These are phyloP conservation scores for Cercis canadensis DNA, from an alignment of 306 rosid genomes.

Conservation along the genomic window DNA sequence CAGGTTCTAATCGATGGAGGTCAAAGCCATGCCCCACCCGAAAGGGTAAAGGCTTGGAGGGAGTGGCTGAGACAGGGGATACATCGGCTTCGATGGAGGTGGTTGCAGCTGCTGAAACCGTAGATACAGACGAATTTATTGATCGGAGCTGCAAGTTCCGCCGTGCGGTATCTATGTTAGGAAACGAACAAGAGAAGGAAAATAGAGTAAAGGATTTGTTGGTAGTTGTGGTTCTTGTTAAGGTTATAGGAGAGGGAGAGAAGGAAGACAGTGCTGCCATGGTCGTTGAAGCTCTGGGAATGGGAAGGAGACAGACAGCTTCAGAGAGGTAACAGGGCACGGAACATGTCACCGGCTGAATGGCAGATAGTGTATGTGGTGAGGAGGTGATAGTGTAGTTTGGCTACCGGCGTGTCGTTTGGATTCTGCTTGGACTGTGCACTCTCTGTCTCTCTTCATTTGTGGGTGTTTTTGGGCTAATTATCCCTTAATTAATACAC, in stretches of 20 bases:
- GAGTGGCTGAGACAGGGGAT: slow-evolving; percentile 43
- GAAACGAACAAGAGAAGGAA: slow-evolving; percentile 39
- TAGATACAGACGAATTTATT: not conserved
- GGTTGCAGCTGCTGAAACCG: slow-evolving; percentile 47
- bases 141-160: slow-evolving; percentile 38
- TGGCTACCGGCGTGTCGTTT: not conserved
- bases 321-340: too few species aligned
- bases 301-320: not conserved
- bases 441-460: too few species aligned
- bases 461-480: too few species aligned
- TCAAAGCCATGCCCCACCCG: slow-evolving; percentile 96
- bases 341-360: too few species aligned
- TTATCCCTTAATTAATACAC: too few species aligned
- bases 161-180: slow-evolving; percentile 29
- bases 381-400: too few species aligned
- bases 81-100: slow-evolving; percentile 47
- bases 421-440: too few species aligned
- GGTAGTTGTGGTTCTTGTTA: slow-evolving; percentile 20
- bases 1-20: slow-evolving; percentile 90
- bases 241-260: slow-evolving; percentile 40
- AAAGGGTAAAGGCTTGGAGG: slow-evolving; percentile 74
- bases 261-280: slow-evolving; percentile 50
- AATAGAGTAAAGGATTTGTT: slow-evolving; percentile 19
- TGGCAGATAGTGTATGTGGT: too few species aligned
- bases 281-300: slow-evolving; percentile 30